Base-by-base conservation (phyloP, 1,284 basidiomycete genomes). In the Heimioporus punctisporus region DNA sequence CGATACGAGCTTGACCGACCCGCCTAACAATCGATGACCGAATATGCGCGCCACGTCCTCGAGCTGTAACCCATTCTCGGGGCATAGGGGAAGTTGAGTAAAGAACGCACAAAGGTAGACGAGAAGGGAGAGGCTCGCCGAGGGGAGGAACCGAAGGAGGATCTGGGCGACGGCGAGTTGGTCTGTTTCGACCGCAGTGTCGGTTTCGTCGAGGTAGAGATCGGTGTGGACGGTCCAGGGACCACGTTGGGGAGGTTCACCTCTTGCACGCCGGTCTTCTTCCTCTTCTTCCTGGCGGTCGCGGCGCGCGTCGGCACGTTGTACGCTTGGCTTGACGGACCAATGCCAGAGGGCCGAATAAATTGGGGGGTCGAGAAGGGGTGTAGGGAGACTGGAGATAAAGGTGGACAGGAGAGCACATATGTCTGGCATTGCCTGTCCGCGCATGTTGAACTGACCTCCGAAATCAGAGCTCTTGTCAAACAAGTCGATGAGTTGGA, bases 51-150 rank as follows among this genome's bases (percentile, higher is more conserved):
- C 70, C 23, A 72, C 59, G 17, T 69, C 67, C 51, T 69, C 67
- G 21, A 71, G 58, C 17, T 69, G 56, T 5, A 69, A 39, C 7
- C 58, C 69, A 23, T 69, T 69, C 26, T 72, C 69, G 2, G 70
- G 70, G 17, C 65, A 71, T 4, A 72, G 45, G 0, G 67, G 69
- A 1, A 69, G 55, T 34, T 72, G 67, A 0, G 70, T 71, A 64
- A 90, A 84, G 65, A 90, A 88, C 0, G 79, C 80, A 56, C 85
- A 74, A 24, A 89, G 75, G 63, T 89, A 89, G 23, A 81, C 73
- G 44, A 90, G 71, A 1, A 89, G 70, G 17, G 79, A 80, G 60
- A 86, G 79, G 43, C 81, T 74, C 10, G 80, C 70, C 1, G 77
- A 75, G 0, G 88, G 84, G 6, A 89, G 76, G 30, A 90, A 77